A percentile compares a stretch with the other conserved stretches of the same genome.
phyloP scores from a whole-genome alignment of 2,329 filamentous ascomycete species.

The Penicillium paneum region DNA sequence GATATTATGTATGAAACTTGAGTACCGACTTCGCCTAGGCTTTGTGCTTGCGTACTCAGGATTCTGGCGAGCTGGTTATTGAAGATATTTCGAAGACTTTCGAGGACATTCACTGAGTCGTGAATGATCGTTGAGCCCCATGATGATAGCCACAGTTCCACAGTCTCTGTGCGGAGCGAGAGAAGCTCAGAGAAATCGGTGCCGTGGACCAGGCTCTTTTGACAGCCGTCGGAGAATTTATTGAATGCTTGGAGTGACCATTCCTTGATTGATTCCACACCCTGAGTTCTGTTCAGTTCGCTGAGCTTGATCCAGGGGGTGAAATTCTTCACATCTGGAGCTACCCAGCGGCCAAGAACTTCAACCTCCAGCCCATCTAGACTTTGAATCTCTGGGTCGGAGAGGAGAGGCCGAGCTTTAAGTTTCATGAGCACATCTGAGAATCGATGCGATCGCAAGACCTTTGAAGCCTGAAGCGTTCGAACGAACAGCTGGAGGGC shows the following conservation, averaged over 20 bases:
- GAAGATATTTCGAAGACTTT: conserved; percentile 65
- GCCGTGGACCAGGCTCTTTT: conserved; percentile 57
- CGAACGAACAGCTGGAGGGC: conserved; percentile 70
- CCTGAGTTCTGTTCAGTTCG: conserved; percentile 62
- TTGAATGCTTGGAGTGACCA: conserved; percentile 64
- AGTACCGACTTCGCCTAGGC: conserved; percentile 62
- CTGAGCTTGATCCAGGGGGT: conserved; percentile 84
- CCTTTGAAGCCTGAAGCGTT: conserved; percentile 74
- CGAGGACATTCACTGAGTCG: conserved; percentile 61
- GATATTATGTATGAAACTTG: conserved; percentile 62
- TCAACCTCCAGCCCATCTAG: conserved; percentile 74
- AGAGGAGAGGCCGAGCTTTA: conserved; percentile 68
- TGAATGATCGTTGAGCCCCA: conserved; percentile 58
- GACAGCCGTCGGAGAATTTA: conserved; percentile 60
- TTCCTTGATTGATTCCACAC: conserved; percentile 57
- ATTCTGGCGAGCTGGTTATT: conserved; percentile 65
- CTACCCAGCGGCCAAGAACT: conserved; percentile 73
- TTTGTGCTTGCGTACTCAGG: conserved; percentile 61
- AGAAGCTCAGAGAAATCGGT: conserved; percentile 67
- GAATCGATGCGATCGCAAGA: conserved; percentile 69
- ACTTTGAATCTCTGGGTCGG: conserved; percentile 63
- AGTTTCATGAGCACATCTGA: conserved; percentile 65
- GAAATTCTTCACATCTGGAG: conserved; percentile 78
- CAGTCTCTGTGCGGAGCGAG: conserved; percentile 64
- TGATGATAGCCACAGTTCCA: conserved; percentile 72